Evolutionary conservation across 768 basidiomycete species (phyloP), one percentile per base, ranked within the genome.

Genomic region (Amanita exitialis): DNA sequence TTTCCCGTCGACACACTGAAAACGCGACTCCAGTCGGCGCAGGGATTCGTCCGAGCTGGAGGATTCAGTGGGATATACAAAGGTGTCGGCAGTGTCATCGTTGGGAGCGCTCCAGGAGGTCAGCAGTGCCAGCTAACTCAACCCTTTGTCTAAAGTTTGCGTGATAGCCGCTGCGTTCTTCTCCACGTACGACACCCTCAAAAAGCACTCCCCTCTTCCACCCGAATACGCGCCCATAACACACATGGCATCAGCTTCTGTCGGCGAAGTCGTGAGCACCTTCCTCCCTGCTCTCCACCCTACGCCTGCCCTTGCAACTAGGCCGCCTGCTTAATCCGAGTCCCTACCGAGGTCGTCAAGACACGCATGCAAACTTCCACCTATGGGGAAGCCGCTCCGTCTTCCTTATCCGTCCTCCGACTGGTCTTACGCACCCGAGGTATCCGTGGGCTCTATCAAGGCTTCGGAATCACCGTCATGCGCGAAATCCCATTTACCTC

Each of bases 1-100:
- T 99, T 92, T 65, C 95, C 95, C 1, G 82, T 99, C 52, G 95
- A 99, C 69, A 96, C 95, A 0, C 68, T 98, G 63, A 99, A 99
- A 69, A 98, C 96, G 35, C 84, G 95, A 44, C 75, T 96, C 30
- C 95, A 99, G 60, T 86, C 92, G 5, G 64, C 81, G 2, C 83
- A 89, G 60, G 96, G 95, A 15, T 97, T 99, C 64, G 63, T 79
- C 41, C 69, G 72, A 25, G 83, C 91, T 2, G 95, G 95, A 13
- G 96, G 93, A 0, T 89, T 97, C 65, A 79, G 68, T 46, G 93
- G 91, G 7, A 78, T 98, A 5, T 99, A 99, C 69, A 86, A 87
- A 57, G 95, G 95, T 6, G 71, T 99, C 4, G 94, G 93, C 23
- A 95, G 92, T 62, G 93, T 97, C 6, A 80, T 90, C 5, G 84